A percentile compares a stretch with the other conserved stretches of the same genome.
Conservation (phyloP, 768 basidiomycete genomes). For the Psilocybe cubensis region DNA sequence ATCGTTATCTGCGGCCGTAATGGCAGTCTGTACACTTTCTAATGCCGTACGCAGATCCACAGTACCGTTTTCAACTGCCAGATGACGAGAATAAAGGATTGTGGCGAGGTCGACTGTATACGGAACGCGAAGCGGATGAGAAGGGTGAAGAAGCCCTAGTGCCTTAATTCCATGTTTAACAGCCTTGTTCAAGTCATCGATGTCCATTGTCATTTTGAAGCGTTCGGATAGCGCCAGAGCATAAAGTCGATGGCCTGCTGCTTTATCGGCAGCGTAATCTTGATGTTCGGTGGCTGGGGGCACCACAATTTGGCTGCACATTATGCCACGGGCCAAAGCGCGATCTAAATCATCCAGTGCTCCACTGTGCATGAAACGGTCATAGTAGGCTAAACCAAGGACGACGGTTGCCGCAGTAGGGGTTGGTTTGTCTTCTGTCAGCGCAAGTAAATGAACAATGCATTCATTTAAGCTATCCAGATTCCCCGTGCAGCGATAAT, state of each 20-base stretch:
- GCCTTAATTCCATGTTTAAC: background rate
- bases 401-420: background rate
- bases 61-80: background rate
- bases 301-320: too few relatives aligned
- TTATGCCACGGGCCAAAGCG: background rate
- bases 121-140: background rate
- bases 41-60: background rate
- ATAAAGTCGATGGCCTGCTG: background rate
- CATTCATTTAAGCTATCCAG: background rate
- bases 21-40: background rate
- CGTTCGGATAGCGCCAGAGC: background rate
- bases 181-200: constrained; percentile 2
- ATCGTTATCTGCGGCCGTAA: background rate
- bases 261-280: background rate
- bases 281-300: too few relatives aligned
- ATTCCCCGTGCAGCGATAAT: background rate
- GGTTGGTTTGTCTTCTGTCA: background rate
- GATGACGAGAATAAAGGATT: background rate
- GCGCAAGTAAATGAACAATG: background rate
- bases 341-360: constrained; percentile 2
- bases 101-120: background rate
- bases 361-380: constrained; percentile 4
- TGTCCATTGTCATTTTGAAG: constrained; percentile 7
- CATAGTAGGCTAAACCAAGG: constrained; percentile 1
- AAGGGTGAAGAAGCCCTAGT: background rate